Evolutionary conservation across 768 basidiomycete genomes (phyloP).

Genomic region (Pisolithus tinctorius): DNA sequence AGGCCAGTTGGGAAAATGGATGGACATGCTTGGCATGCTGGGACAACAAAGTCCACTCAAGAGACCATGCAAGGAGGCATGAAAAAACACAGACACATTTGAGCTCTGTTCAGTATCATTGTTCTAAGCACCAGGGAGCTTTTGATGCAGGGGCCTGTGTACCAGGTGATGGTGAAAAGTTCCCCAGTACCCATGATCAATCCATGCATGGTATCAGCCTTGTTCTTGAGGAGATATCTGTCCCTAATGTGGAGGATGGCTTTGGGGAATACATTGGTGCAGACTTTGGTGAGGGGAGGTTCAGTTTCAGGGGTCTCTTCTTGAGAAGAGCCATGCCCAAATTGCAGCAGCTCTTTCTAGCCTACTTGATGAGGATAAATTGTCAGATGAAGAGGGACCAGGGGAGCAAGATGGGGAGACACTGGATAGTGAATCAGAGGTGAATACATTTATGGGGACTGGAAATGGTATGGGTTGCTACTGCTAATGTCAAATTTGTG

Average conservation of each 20-base stretch:
- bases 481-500: not conserved
- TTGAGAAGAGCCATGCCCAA: too few relatives aligned
- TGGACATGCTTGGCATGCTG: not conserved
- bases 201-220: not conserved
- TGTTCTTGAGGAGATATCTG: not conserved
- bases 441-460: not conserved
- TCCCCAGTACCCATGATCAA: not conserved
- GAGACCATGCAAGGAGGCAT: not conserved
- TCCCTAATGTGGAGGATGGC: not conserved
- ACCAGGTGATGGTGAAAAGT: too few relatives aligned
- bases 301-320: not conserved
- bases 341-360: not conserved
- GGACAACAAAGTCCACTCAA: constrained; percentile 1
- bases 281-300: not conserved
- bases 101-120: not conserved
- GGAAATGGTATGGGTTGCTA: not conserved
- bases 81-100: not conserved
- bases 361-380: not conserved
- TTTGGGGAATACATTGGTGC: not conserved
- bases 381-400: constrained; percentile 1
- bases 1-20: not conserved
- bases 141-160: not conserved
- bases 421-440: not conserved
- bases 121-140: not conserved
- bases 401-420: not conserved